Evolutionary conservation across 2,329 filamentous ascomycete species (phyloP), one percentile per base, ranked within the genome.

Genomic region (Ophiosphaerella narmari): DNA sequence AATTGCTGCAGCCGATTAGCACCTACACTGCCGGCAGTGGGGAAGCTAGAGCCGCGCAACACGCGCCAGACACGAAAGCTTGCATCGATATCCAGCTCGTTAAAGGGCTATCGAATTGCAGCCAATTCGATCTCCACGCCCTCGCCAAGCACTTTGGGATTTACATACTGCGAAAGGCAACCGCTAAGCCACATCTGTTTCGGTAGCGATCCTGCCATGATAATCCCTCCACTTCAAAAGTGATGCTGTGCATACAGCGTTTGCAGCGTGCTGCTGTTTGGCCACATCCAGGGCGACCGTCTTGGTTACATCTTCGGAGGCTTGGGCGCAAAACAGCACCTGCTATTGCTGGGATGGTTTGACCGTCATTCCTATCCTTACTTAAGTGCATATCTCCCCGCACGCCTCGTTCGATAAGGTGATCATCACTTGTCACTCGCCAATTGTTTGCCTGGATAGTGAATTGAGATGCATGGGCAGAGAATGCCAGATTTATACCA

Each of bases 141-240:
- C 46, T 39, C 55, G 63, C 59, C 61, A 59, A 62, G 57, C 35
- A 32, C 26, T 40, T 48, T 60, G 60, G 67, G 68, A 68, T 55
- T 67, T 55, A 36, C 41, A 70, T 71, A 72, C 70, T 58, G 21
- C 42, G 49, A 63, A 62, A 37, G 68, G 68, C 55, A 63, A 62
- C 43, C 55, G 55, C 59, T 66, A 67, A 56, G 24, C 63, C 60
- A 46, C 31, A 64, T 46, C 23, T 47, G 56, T 57, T 43, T 50
- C 50, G 41, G 51, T 49, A 50, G 59, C 51, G 49, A 62, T 60
- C 52, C 40, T 59, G 50, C 36, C 43, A 23, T 48, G 54, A 62
- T 57, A 58, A 57, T 59, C 57, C 59, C 58, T 58, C 57, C 56
- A 57, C 52, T 44, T 55, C 54, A 57, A 47, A 39, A 24, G 47